phyloP scores from a whole-genome alignment of 768 basidiomycete species.

The Collybiopsis confluens region DNA sequence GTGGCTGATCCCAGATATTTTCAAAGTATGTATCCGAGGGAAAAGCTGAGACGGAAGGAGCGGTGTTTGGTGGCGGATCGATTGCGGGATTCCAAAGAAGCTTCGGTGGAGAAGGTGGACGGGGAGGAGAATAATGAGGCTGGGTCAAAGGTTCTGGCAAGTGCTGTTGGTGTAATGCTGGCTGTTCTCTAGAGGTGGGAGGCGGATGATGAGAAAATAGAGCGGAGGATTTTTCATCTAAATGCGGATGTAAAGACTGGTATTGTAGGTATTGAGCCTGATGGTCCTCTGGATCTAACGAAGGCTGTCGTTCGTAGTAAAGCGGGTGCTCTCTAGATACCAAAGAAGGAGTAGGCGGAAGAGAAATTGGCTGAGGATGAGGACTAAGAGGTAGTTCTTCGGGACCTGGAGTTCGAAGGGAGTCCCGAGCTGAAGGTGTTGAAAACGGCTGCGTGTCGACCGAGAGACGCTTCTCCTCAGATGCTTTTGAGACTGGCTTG shows the following conservation, averaged over 20 bases:
- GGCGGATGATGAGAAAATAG: neutral
- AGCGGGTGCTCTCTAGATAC: neutral
- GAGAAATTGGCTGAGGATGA: constrained; percentile 39
- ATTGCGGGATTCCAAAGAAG: constrained; percentile 77
- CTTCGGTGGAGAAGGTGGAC: constrained; percentile 58
- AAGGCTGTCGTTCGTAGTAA: neutral
- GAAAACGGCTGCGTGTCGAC: neutral
- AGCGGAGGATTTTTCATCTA: neutral
- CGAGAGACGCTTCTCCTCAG: constrained; percentile 9
- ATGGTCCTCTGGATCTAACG: neutral
- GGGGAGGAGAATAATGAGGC: constrained; percentile 24
- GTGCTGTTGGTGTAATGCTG: constrained; percentile 2
- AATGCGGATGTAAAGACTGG: no score
- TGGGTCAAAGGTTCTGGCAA: constrained; percentile 1
- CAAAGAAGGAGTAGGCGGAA: constrained; percentile 30
- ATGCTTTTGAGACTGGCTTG: constrained; percentile 10
- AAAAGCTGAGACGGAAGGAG: constrained; percentile 53
- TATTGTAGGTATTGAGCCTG: neutral
- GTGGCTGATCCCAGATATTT: constrained; percentile 80
- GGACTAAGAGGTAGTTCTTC: constrained; percentile 64
- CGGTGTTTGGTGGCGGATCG: constrained; percentile 70
- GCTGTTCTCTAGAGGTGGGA: no score
- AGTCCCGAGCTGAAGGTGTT: neutral
- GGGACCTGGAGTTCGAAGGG: constrained; percentile 57
- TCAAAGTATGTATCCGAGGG: constrained; percentile 76